Percentiles rank a stretch among this genome's conserved stretches.
phyloP scores from a whole-genome alignment of 768 basidiomycete genomes.

The Tylopilus rubrobrunneus region DNA sequence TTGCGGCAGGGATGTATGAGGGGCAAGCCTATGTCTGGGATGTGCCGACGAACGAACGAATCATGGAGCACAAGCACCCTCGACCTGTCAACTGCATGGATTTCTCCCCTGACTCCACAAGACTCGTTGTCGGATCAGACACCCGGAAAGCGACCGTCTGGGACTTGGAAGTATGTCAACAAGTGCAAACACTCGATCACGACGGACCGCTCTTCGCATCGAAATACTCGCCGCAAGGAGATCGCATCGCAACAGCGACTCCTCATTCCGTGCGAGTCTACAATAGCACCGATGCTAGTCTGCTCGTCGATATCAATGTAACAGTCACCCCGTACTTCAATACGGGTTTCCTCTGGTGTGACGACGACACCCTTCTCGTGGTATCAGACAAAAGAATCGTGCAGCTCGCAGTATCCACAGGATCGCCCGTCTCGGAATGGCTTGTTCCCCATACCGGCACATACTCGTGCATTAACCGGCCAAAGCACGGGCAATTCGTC shows the following conservation, averaged over 20 bases:
- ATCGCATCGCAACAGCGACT: not conserved
- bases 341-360: constrained; percentile 2
- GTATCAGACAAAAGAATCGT: not conserved
- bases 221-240: not conserved
- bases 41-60: too few relatives aligned
- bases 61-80: too few relatives aligned
- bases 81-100: too few relatives aligned
- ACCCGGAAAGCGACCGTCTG: not conserved
- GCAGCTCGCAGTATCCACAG: not conserved
- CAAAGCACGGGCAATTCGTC: not conserved
- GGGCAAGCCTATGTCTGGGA: too few relatives aligned
- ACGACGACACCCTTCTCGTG: not conserved
- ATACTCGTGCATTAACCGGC: not conserved
- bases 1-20: too few relatives aligned
- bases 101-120: too few relatives aligned
- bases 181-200: not conserved
- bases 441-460: rapidly evolving
- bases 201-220: not conserved
- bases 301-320: not conserved
- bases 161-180: not conserved
- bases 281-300: not conserved
- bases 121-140: too few relatives aligned
- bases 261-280: not conserved
- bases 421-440: not conserved
- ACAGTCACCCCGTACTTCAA: not conserved